Evolutionary conservation across 2,329 filamentous ascomycete species (phyloP).

Genomic region (Ascochyta pisi): DNA sequence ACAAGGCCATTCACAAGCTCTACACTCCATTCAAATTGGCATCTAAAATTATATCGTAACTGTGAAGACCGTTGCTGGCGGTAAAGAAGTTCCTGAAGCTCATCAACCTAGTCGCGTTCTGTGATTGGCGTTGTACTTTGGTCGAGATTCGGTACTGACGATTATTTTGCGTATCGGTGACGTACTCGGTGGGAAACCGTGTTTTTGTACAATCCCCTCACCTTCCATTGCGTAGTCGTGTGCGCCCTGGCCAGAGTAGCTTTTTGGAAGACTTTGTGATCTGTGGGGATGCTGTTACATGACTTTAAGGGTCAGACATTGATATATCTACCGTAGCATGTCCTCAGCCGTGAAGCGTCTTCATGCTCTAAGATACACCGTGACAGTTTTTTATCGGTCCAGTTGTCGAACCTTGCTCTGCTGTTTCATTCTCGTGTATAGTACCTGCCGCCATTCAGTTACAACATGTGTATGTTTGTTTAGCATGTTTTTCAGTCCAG

Average conservation of each 20-base stretch:
- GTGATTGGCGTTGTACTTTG: constrained; percentile 7
- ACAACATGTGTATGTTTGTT: no score
- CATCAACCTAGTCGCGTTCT: neutral
- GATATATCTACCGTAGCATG: no score
- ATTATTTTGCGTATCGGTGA: neutral
- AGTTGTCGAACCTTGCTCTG: no score
- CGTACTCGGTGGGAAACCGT: neutral
- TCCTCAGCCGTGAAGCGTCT: no score
- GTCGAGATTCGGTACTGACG: neutral
- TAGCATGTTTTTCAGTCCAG: no score
- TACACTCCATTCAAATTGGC: neutral
- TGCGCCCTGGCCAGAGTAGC: neutral
- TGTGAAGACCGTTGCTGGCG: neutral
- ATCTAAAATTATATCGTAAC: neutral
- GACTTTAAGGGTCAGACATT: no score
- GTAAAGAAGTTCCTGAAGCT: neutral
- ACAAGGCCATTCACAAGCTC: neutral
- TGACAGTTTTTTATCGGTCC: no score
- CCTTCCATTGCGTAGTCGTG: neutral
- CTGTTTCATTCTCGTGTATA: no score
- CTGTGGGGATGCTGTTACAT: neutral
- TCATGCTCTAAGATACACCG: no score
- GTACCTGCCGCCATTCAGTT: no score
- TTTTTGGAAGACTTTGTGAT: neutral
- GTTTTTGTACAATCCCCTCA: neutral